Conservation (phyloP, 2,329 filamentous ascomycete species). For the Fusarium transvaalense region DNA sequence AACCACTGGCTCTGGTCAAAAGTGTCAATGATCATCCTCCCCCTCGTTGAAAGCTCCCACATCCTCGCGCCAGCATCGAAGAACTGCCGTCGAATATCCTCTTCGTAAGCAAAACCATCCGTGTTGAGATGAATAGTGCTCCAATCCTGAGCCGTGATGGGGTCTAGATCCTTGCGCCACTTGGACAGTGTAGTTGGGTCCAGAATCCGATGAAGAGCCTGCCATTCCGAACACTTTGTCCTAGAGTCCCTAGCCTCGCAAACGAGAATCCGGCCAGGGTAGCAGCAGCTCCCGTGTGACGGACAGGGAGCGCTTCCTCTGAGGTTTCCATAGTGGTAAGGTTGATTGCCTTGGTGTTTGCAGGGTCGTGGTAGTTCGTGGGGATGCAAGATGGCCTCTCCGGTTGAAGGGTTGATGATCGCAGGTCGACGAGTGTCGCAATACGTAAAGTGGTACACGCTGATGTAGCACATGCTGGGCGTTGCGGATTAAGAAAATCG, state of each 20-base stretch:
- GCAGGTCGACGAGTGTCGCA: slow-evolving; percentile 35
- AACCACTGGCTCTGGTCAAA: neutral
- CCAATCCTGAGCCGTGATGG: neutral
- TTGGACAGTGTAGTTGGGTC: slow-evolving; percentile 5
- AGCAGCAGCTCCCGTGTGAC: slow-evolving; percentile 24
- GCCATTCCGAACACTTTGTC: slow-evolving; percentile 8
- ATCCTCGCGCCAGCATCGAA: slow-evolving; percentile 23
- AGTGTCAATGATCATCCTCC: neutral
- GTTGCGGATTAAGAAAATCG: neutral
- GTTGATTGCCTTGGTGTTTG: neutral
- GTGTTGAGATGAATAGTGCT: neutral
- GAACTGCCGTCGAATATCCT: slow-evolving; percentile 22
- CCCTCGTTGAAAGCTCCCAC: neutral
- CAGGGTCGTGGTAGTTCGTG: slow-evolving; percentile 21
- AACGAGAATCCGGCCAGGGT: neutral
- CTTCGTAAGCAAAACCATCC: slow-evolving; percentile 2
- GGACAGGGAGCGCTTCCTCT: neutral
- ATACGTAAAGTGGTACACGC: slow-evolving; percentile 21
- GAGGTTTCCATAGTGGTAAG: too few species aligned
- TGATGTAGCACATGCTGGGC: slow-evolving; percentile 26
- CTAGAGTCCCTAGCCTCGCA: neutral
- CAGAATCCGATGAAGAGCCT: slow-evolving; percentile 19
- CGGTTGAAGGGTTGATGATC: slow-evolving; percentile 6
- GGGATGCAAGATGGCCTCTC: slow-evolving; percentile 22
- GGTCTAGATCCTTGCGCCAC: neutral